Conservation (phyloP, 805 yeast genomes). For the Cyberlindnera sargentensis region DNA sequence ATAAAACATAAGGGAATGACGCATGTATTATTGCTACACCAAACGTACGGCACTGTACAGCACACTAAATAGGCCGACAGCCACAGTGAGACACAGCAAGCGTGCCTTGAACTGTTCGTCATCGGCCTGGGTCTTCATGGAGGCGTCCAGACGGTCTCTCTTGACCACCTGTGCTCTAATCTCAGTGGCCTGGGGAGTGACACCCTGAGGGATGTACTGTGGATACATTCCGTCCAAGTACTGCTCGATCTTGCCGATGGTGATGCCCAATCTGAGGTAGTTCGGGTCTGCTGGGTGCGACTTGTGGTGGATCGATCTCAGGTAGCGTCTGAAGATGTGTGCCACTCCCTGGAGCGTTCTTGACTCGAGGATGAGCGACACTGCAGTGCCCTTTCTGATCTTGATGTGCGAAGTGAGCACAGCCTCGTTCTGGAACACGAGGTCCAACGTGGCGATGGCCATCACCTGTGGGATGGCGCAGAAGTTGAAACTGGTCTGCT, state of each 20-base stretch:
- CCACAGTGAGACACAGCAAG: constrained; percentile 1
- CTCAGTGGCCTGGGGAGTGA: constrained; percentile 31
- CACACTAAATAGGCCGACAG: neutral
- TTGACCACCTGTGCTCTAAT: constrained; percentile 33
- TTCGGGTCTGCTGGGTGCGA: constrained; percentile 79
- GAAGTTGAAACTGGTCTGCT: constrained; percentile 79
- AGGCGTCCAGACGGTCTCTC: constrained; percentile 36
- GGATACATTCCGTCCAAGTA: constrained; percentile 76
- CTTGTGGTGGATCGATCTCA: constrained; percentile 70
- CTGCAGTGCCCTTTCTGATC: constrained; percentile 85
- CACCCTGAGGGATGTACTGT: constrained; percentile 47
- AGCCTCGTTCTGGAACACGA: constrained; percentile 72
- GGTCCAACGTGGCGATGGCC: constrained; percentile 93
- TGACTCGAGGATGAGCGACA: constrained; percentile 63
- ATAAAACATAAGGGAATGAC: neutral
- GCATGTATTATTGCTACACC: neutral
- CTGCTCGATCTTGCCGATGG: constrained; percentile 85
- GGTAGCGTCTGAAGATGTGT: constrained; percentile 66
- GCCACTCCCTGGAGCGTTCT: constrained; percentile 72
- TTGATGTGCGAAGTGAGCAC: constrained; percentile 72
- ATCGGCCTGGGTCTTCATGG: constrained; percentile 19
- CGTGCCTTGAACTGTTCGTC: constrained; percentile 23
- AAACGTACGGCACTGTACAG: constrained; percentile 30
- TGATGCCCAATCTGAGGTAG: constrained; percentile 74
- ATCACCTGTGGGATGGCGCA: constrained; percentile 98